Conservation (phyloP, 2,329 filamentous ascomycete genomes). For the Trichoderma sp. region DNA sequence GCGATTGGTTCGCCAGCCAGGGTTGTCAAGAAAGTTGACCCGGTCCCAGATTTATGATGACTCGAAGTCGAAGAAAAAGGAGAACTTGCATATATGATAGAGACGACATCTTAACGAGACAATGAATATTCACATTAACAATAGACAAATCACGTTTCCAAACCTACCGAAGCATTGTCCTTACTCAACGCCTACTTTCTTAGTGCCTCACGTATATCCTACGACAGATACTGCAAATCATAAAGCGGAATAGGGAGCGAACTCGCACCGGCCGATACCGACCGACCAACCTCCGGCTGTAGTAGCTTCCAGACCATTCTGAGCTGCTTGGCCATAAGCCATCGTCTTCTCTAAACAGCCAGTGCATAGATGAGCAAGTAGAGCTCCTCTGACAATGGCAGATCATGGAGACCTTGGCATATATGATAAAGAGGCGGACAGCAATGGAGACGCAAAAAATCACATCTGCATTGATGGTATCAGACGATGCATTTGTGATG, state of each 20-base stretch:
- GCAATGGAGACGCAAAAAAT: background rate
- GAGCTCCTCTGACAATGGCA: background rate
- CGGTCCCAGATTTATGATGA: conserved; percentile 32
- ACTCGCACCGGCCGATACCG: background rate
- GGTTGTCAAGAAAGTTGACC: conserved; percentile 47
- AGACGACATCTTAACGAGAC: conserved; percentile 8
- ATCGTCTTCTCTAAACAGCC: background rate
- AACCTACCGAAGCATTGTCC: background rate
- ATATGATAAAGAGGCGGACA: background rate
- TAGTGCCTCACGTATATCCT: background rate
- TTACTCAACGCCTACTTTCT: background rate
- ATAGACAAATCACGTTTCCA: background rate
- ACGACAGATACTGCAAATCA: background rate
- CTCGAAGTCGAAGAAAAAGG: background rate
- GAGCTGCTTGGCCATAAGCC: background rate
- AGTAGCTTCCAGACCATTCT: background rate
- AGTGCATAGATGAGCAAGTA: background rate
- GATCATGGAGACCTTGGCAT: background rate
- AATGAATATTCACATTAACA: background rate
- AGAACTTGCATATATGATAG: background rate
- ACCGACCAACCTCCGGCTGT: background rate
- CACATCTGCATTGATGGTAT: background rate
- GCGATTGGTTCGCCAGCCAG: conserved; percentile 48
- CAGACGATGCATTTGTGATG: background rate
- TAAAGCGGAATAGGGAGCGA: background rate